phyloP scores from a whole-genome alignment of 139 green algal genomes.

The Parachlorella kessleri region DNA sequence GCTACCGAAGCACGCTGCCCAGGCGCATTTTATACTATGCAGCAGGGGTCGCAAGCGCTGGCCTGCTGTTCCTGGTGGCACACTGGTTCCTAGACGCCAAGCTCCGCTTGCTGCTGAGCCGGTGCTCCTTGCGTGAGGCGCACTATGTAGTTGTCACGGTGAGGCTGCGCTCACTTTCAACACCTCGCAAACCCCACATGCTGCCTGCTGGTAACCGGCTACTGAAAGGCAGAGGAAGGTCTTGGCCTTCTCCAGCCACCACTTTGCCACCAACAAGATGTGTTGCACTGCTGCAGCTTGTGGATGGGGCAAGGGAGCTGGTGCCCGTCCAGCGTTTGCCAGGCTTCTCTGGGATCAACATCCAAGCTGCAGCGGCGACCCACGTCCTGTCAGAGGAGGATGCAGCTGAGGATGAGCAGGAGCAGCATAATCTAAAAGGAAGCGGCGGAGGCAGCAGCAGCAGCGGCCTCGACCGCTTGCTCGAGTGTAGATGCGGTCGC shows the following conservation, averaged over 20 bases:
- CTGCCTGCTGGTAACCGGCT: too few species aligned
- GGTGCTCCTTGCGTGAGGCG: conserved; percentile 21
- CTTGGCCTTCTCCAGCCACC: too few species aligned
- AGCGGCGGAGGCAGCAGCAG: conserved; percentile 11
- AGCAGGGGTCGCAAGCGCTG: conserved; percentile 17
- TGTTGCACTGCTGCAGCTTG: background rate
- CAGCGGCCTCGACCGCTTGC: conserved; percentile 31
- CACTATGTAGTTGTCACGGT: conserved; percentile 37
- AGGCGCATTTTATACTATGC: conserved; percentile 11
- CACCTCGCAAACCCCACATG: too few species aligned
- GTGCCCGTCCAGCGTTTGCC: conserved; percentile 12
- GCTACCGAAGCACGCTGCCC: conserved; percentile 12
- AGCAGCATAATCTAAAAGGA: too few species aligned
- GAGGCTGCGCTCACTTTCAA: too few species aligned
- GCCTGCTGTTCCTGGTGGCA: conserved; percentile 11
- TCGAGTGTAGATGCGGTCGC: conserved; percentile 36
- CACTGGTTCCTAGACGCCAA: conserved; percentile 25
- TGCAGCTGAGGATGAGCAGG: background rate
- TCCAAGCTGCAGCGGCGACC: conserved; percentile 12
- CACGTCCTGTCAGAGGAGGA: conserved; percentile 21
- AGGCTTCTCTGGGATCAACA: conserved; percentile 33
- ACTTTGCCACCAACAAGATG: background rate
- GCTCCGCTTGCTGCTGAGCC: conserved; percentile 2
- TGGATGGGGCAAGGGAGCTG: conserved; percentile 30
- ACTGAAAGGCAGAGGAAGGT: too few species aligned